Evolutionary conservation across 768 basidiomycete genomes (phyloP).

Genomic region (Mycena capillaripes): DNA sequence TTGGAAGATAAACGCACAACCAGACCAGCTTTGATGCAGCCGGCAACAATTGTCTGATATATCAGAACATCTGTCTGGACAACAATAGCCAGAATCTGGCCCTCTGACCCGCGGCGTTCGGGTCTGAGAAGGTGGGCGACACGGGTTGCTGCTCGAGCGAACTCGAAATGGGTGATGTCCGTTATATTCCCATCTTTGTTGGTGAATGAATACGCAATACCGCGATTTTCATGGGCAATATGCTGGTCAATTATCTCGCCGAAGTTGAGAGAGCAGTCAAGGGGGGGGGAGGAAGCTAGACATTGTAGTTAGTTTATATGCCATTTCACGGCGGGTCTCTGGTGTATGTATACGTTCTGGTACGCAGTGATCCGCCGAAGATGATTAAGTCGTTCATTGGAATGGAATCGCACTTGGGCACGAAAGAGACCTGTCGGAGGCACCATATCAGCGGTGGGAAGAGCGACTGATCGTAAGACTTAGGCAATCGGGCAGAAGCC

Average conservation of each 20-base stretch:
- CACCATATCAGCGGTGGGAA: no score
- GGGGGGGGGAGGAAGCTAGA: slow-evolving; percentile 15
- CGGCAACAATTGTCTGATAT: slow-evolving; percentile 57
- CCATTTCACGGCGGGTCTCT: not conserved
- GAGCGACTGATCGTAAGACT: no score
- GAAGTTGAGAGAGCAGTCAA: slow-evolving; percentile 30
- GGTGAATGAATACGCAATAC: slow-evolving; percentile 39
- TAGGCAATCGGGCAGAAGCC: no score
- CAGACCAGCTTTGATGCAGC: slow-evolving; percentile 53
- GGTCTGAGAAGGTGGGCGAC: slow-evolving; percentile 56
- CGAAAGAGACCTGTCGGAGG: not conserved
- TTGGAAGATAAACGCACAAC: slow-evolving; percentile 43
- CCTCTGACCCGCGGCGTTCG: slow-evolving; percentile 44
- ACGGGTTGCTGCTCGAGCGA: slow-evolving; percentile 59
- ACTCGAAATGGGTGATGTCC: slow-evolving; percentile 56
- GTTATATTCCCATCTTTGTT: slow-evolving; percentile 39
- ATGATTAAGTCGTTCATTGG: not conserved
- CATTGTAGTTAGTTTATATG: slow-evolving; percentile 19
- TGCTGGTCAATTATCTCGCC: slow-evolving; percentile 23
- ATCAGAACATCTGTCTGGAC: slow-evolving; percentile 49
- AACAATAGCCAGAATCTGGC: slow-evolving; percentile 53
- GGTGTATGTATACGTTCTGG: not conserved
- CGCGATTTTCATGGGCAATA: slow-evolving; percentile 4
- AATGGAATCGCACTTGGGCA: not conserved
- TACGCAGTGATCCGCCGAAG: not conserved